These are phyloP conservation scores for Colletotrichum endophyticum DNA, from an alignment of 2,329 filamentous ascomycete species.

Conservation along the genomic window DNA sequence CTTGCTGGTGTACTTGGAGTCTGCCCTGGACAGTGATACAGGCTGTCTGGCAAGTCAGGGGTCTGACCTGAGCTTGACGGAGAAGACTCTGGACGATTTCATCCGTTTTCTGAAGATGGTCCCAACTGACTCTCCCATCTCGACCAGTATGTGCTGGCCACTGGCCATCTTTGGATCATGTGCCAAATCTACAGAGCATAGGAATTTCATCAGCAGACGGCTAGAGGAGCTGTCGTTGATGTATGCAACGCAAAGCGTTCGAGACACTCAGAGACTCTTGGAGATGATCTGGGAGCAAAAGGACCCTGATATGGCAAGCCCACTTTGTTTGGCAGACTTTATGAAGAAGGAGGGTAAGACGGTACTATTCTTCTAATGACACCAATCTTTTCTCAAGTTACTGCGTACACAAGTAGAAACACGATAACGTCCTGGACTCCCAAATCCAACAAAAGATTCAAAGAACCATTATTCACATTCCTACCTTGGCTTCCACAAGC, in stretches of 20 bases:
- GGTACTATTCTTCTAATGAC: neutral
- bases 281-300: neutral
- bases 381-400: too few relatives aligned
- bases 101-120: neutral
- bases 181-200: neutral
- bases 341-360: neutral
- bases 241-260: neutral
- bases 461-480: too few relatives aligned
- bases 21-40: neutral
- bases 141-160: neutral
- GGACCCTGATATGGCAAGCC: neutral
- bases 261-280: neutral
- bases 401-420: too few relatives aligned
- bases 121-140: neutral
- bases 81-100: neutral
- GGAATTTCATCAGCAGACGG: neutral
- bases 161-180: neutral
- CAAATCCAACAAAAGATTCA: too few relatives aligned
- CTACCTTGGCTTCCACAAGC: too few relatives aligned
- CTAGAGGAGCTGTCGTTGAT: neutral
- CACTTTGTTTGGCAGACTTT: neutral
- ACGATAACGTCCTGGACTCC: too few relatives aligned
- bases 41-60: accelerated
- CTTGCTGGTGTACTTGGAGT: neutral
- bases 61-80: neutral